Percentiles rank a stretch among this genome's conserved stretches.
Evolutionary conservation across 441 rosid genomes (phyloP).

Genomic region (Pelargonium fulgidum): DNA sequence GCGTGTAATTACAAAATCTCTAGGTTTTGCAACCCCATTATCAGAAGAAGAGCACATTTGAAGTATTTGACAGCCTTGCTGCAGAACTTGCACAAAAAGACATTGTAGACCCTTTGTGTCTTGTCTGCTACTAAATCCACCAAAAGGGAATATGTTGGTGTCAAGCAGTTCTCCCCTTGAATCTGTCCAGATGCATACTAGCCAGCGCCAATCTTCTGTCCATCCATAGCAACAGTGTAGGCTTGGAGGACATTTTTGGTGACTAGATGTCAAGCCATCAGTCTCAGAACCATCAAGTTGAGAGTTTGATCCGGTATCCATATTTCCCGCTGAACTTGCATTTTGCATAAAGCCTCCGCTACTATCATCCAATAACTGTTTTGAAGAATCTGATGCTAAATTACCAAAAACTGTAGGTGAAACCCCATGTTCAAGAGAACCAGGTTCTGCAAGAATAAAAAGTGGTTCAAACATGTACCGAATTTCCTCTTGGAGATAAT

Average conservation of each 20-base stretch:
- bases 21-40: slow-evolving; percentile 68
- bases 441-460: slow-evolving; percentile 94
- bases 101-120: slow-evolving; percentile 98
- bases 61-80: slow-evolving; percentile 97
- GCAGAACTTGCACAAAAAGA: slow-evolving; percentile 94
- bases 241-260: slow-evolving; percentile 67
- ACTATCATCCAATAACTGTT: slow-evolving; percentile 56
- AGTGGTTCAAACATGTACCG: slow-evolving; percentile 95
- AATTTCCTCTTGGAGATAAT: slow-evolving; percentile 54
- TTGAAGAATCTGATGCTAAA: slow-evolving; percentile 55
- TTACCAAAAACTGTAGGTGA: slow-evolving; percentile 47
- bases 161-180: slow-evolving; percentile 98
- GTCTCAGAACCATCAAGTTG: slow-evolving; percentile 66
- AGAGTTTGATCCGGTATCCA: slow-evolving; percentile 60
- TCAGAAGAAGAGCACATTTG: slow-evolving; percentile 83
- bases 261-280: slow-evolving; percentile 44
- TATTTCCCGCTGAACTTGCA: slow-evolving; percentile 48
- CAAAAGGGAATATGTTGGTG: slow-evolving; percentile 94
- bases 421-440: slow-evolving; percentile 82
- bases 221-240: slow-evolving; percentile 99
- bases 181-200: slow-evolving; percentile 98
- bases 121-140: slow-evolving; percentile 98
- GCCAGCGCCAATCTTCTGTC: slow-evolving; percentile 99
- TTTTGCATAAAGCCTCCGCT: slow-evolving; percentile 56
- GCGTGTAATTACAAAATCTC: slow-evolving; percentile 88